A percentile compares a stretch with the other conserved stretches of the same genome.
phyloP scores from a whole-genome alignment of 192 early-diverging fungal genomes.

The Coemansia sp. region DNA sequence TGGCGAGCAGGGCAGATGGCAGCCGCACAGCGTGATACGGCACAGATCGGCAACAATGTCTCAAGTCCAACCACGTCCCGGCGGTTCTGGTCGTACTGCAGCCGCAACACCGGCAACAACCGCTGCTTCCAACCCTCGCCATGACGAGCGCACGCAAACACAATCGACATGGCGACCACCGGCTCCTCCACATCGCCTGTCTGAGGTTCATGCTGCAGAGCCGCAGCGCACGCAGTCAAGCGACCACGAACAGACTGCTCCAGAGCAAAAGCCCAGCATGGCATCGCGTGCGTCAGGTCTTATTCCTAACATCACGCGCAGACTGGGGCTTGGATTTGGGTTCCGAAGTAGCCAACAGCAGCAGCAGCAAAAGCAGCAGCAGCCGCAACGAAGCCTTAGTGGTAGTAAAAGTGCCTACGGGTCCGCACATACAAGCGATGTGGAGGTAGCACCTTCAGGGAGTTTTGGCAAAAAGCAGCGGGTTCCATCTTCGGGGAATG shows the following conservation, averaged over 20 bases:
- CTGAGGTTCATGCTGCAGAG: not conserved
- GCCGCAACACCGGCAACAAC: not conserved
- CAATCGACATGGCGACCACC: not conserved
- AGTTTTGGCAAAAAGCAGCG: conserved; percentile 1
- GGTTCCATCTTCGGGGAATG: not conserved
- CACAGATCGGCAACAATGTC: conserved; percentile 48
- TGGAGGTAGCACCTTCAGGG: not conserved
- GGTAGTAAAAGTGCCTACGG: conserved; percentile 6
- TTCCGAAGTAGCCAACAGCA: conserved; percentile 19
- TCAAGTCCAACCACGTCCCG: conserved; percentile 15
- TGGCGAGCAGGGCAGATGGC: conserved; percentile 9
- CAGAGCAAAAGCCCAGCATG: conserved; percentile 26
- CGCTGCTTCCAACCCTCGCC: not conserved
- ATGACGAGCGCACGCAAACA: not conserved
- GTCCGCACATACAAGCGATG: conserved; percentile 20
- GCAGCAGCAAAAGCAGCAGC: conserved; percentile 7
- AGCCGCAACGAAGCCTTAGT: conserved; percentile 14
- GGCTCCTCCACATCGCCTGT: not conserved
- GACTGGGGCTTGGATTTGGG: conserved; percentile 49
- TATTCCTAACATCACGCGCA: conserved; percentile 45
- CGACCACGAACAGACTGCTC: not conserved
- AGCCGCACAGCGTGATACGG: conserved; percentile 18
- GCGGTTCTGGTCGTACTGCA: not conserved
- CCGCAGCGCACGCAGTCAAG: not conserved
- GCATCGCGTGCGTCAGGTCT: conserved; percentile 41